phyloP scores from a whole-genome alignment of 306 rosid species.

The Nissolia schottii region DNA sequence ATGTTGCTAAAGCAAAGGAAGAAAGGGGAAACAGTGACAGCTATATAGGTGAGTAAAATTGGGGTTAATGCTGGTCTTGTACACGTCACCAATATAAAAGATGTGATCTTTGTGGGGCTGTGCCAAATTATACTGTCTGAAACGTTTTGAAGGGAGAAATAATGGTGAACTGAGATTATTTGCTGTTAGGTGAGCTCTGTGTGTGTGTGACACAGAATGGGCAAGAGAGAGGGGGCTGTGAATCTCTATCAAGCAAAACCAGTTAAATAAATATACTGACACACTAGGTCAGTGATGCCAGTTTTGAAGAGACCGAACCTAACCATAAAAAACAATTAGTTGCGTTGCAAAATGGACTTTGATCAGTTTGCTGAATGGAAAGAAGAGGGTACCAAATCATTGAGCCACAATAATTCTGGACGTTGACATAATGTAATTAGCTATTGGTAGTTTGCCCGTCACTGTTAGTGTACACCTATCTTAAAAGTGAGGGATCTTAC shows the following conservation, averaged over 20 bases:
- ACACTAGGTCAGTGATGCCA: constrained; percentile 33
- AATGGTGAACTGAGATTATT: constrained; percentile 18
- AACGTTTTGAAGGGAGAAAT: constrained; percentile 16
- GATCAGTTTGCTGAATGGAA: constrained; percentile 11
- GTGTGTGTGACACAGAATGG: constrained; percentile 30
- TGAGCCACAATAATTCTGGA: constrained; percentile 31
- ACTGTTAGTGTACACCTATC: constrained; percentile 14
- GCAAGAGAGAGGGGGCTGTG: constrained; percentile 13
- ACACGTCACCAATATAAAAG: constrained; percentile 24
- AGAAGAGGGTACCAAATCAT: constrained; percentile 27
- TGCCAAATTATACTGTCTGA: constrained; percentile 21
- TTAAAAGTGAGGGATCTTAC: too few relatives aligned
- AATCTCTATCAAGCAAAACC: constrained; percentile 25
- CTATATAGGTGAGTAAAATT: constrained; percentile 3
- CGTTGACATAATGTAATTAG: constrained; percentile 32
- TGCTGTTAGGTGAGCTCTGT: constrained; percentile 27
- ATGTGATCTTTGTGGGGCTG: constrained; percentile 45
- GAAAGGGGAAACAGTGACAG: constrained; percentile 9
- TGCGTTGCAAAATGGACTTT: constrained; percentile 19
- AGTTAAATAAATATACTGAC: constrained; percentile 27
- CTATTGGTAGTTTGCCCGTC: constrained; percentile 9
- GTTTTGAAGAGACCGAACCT: constrained; percentile 31
- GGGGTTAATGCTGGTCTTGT: constrained; percentile 15
- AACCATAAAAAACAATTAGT: constrained; percentile 1
- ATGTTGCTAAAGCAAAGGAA: constrained; percentile 8